Conservation (phyloP, 176 grass and related monocot genomes). For the Eleusine coracana region DNA sequence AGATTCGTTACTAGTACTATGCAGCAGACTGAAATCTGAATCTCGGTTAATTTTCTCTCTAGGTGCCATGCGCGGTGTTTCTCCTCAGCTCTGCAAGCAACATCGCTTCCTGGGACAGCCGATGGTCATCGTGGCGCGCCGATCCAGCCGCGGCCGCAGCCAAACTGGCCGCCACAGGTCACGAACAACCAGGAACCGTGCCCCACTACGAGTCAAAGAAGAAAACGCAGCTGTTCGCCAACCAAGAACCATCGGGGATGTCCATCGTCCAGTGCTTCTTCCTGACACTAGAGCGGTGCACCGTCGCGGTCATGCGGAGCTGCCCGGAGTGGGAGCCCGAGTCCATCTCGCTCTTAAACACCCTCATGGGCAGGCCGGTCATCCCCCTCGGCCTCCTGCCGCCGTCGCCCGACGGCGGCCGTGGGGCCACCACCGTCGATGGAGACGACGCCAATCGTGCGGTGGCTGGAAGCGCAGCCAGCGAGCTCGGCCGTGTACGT, state of each 20-base stretch:
- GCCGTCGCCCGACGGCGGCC: not conserved
- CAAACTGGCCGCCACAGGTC: not conserved
- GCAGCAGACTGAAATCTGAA: too few relatives aligned
- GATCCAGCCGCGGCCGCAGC: too few relatives aligned
- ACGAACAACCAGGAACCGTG: not conserved
- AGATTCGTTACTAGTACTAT: too few relatives aligned
- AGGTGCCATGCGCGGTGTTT: not conserved
- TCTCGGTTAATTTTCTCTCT: not conserved
- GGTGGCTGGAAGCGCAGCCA: conserved; percentile 41
- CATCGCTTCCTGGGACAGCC: not conserved
- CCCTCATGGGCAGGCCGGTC: conserved; percentile 28
- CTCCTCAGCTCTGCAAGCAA: not conserved
- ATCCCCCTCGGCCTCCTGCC: conserved; percentile 47
- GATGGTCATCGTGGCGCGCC: too few relatives aligned
- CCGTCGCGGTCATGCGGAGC: not conserved
- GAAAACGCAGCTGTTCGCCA: not conserved
- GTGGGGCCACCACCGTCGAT: not conserved
- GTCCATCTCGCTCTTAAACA: not conserved
- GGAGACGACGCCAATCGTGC: not conserved
- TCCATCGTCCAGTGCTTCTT: not conserved
- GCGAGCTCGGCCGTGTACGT: not conserved
- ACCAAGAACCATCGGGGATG: not conserved
- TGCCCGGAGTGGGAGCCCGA: not conserved
- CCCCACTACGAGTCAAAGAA: not conserved
- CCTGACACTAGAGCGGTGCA: not conserved